Evolutionary conservation across 1,139 yeast species (phyloP), one percentile per base, ranked within the genome.

Genomic region (Hyphopichia fennica): DNA sequence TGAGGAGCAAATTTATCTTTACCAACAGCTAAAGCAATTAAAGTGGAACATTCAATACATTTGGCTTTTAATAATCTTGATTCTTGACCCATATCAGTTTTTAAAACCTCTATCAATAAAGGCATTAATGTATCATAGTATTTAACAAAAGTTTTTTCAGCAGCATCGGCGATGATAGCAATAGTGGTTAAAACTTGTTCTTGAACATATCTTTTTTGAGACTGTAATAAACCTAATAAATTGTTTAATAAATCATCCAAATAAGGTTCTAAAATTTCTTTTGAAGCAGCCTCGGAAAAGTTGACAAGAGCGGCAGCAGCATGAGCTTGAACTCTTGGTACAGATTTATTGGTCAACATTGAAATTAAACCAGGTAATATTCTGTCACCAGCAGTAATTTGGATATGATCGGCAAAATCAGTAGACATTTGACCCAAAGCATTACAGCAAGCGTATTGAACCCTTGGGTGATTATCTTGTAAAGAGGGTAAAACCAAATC

Each of bases 251-350:
- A 69, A 52, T 77, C 81, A 62, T 93, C 99, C 58, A 93, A 74
- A 56, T 87, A 91, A 10, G 98, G 98, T 55, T 90, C 97, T 52
- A 95, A 71, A 15, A 84, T 80, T 48, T 87, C 95, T 58, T 88
- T 87, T 5, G 90, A 71, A 3, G 99, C 96, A 49, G 87, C 90
- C 62, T 93, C 99, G 38, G 95, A 82, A 61, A 93, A 93, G 61
- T 93, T 93, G 35, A 93, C 98, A 56, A 93, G 74, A 0, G 99
- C 99, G 38, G 99, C 99, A 32, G 99, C 98, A 14, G 97, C 99
- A 60, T 93, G 99, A 0, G 97, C 90, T 67, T 91, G 98, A 22
- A 93, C 99, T 57, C 98, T 77, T 45, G 95, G 95, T 27, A 86
- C 90, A 18, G 87, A 80, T 45, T 75, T 74, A 48, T 69, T 72